Evolutionary conservation across 1,139 yeast genomes (phyloP).

Genomic region (Saccharomyces uvarum): DNA sequence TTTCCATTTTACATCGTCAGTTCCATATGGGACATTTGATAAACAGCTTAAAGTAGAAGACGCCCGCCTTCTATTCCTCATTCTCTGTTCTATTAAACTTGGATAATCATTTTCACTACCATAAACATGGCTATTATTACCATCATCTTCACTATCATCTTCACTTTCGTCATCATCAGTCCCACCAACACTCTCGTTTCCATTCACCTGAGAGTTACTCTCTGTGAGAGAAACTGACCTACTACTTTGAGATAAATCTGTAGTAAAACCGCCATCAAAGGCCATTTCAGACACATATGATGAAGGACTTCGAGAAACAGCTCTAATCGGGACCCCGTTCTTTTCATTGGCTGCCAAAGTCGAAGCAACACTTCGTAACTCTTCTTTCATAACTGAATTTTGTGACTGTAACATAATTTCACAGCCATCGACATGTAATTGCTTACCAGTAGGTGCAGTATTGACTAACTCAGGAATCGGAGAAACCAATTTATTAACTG

Average conservation of each 20-base stretch:
- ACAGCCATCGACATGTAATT: not conserved
- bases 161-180: slow-evolving; percentile 6
- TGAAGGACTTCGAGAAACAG: not conserved
- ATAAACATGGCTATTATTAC: slow-evolving; percentile 3
- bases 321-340: not conserved
- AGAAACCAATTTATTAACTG: not conserved
- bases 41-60: slow-evolving; percentile 22
- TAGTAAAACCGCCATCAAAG: not conserved
- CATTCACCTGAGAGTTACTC: not conserved
- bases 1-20: slow-evolving; percentile 40
- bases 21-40: slow-evolving; percentile 21
- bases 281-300: not conserved
- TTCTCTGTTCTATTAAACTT: slow-evolving; percentile 13
- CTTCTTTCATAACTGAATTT: not conserved
- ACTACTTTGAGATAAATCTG: not conserved
- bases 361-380: not conserved
- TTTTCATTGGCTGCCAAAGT: slow-evolving; percentile 5
- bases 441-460: not conserved
- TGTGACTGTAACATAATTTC: not conserved
- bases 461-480: not conserved
- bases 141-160: slow-evolving; percentile 9
- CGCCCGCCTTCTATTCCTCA: slow-evolving; percentile 15
- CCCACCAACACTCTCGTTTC: slow-evolving; percentile 2
- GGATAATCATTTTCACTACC: slow-evolving; percentile 37
- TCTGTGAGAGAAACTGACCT: not conserved